phyloP scores from a whole-genome alignment of 1,139 yeast genomes.

The Nakaseomyces sp. region DNA sequence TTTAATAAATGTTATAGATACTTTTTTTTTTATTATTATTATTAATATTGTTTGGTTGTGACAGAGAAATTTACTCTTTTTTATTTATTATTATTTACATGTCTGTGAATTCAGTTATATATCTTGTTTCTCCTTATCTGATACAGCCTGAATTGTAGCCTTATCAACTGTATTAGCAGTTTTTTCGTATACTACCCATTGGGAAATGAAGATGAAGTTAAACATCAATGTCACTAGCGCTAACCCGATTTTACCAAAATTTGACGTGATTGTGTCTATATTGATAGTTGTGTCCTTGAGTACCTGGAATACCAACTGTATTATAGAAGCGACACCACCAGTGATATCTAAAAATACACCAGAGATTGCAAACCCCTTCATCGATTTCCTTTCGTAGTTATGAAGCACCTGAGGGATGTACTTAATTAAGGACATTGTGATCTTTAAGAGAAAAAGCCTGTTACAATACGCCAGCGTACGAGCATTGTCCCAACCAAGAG shows the following conservation, averaged over 20 bases:
- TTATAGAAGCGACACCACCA: constrained; percentile 46
- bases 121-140: background rate
- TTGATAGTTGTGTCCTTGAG: constrained; percentile 14
- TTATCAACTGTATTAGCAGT: background rate
- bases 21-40: background rate
- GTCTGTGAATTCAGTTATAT: background rate
- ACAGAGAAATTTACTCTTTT: too few species aligned
- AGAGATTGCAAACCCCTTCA: constrained; percentile 48
- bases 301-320: constrained; percentile 36
- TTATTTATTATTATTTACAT: background rate
- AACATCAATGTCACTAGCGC: constrained; percentile 28
- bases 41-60: too few species aligned
- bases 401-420: constrained; percentile 54
- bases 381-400: constrained; percentile 45
- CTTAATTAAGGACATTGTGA: constrained; percentile 47
- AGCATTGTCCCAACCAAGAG: constrained; percentile 21
- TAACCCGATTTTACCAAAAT: constrained; percentile 30
- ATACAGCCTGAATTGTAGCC: background rate
- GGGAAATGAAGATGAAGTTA: constrained; percentile 24
- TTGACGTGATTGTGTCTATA: constrained; percentile 16
- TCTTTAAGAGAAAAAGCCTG: constrained; percentile 35
- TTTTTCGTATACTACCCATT: constrained; percentile 21
- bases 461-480: constrained; percentile 24
- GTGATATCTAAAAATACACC: constrained; percentile 43
- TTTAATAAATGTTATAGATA: background rate